Conservation (phyloP, 1,284 basidiomycete species). For the Tetrapyrgos nigripes region DNA sequence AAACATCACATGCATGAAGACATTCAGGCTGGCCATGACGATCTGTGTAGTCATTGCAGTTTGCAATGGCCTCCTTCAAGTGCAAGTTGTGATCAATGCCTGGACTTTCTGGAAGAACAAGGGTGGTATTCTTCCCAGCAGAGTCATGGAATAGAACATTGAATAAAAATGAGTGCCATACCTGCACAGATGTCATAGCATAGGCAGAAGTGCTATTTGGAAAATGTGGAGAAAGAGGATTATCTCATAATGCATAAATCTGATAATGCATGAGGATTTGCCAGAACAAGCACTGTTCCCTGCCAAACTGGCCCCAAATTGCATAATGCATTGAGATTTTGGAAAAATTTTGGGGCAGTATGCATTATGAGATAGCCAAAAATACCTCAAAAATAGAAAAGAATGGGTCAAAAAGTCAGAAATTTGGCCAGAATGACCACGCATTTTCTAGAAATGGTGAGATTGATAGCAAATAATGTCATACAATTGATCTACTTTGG, state of each 20-base stretch:
- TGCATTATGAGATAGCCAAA: no score
- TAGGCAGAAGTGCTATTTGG: no score
- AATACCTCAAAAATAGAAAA: no score
- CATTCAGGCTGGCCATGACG: background rate
- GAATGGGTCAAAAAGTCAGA: no score
- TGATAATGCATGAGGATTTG: no score
- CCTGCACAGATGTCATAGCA: conserved; percentile 17
- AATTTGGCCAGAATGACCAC: no score
- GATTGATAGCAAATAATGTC: no score
- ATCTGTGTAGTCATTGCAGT: background rate
- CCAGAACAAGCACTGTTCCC: conserved; percentile 2
- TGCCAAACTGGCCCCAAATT: conserved; percentile 18
- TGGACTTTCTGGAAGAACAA: background rate
- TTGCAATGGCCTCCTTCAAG: background rate
- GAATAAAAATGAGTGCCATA: conserved; percentile 17
- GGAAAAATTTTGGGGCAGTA: no score
- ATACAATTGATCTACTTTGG: no score
- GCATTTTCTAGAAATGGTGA: no score
- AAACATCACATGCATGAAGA: background rate
- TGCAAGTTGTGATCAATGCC: background rate
- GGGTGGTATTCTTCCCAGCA: conserved; percentile 20
- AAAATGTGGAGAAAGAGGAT: no score
- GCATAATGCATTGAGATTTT: no score
- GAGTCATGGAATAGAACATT: conserved; percentile 18
- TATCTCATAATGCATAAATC: conserved; percentile 4